Evolutionary conservation across 1,284 basidiomycete species (phyloP).

Genomic region (Sanghuangporus baumii): DNA sequence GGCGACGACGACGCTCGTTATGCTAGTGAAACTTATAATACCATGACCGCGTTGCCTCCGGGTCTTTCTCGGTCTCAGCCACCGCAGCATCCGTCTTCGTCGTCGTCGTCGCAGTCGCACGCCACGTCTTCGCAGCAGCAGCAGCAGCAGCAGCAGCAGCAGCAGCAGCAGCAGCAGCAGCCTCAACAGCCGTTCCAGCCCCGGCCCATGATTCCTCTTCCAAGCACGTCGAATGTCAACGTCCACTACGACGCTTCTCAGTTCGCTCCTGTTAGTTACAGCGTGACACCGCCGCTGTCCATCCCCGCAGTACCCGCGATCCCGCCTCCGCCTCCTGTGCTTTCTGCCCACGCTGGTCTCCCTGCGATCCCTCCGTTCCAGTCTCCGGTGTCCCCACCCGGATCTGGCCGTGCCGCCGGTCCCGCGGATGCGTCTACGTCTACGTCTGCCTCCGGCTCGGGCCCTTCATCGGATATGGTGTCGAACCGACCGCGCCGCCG

Average conservation of each 20-base stretch:
- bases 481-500: neutral
- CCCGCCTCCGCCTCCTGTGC: neutral
- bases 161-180: neutral
- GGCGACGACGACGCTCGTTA: slow-evolving; percentile 18
- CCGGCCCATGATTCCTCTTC: neutral
- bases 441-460: neutral
- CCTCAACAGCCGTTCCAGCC: neutral
- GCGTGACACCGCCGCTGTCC: neutral
- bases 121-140: neutral
- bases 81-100: neutral
- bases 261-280: neutral
- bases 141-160: neutral
- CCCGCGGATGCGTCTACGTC: neutral
- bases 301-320: neutral
- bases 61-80: neutral
- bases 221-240: neutral
- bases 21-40: slow-evolving; percentile 9
- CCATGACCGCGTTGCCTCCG: neutral
- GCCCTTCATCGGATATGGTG: neutral
- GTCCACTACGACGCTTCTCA: neutral
- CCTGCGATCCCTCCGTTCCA: neutral
- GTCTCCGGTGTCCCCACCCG: neutral
- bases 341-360: neutral
- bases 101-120: neutral
- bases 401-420: neutral